Percentiles rank a stretch among this genome's conserved stretches.
Conservation (phyloP, 208 protist genomes). For the Trypanosoma scelopori region DNA sequence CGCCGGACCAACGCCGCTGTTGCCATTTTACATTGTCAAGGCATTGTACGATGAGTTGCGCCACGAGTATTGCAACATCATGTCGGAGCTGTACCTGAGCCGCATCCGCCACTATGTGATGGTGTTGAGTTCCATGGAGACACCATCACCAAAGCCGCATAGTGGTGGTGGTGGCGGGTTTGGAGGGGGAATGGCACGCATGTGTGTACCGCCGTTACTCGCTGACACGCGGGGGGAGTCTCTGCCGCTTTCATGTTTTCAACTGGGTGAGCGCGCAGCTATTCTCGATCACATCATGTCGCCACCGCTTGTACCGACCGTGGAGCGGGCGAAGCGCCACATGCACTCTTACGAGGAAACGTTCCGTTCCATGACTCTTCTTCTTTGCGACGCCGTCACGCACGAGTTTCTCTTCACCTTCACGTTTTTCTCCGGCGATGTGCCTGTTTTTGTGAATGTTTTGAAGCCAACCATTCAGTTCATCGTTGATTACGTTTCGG, state of each 20-base stretch:
- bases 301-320: slow-evolving; percentile 66
- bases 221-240: slow-evolving; percentile 33
- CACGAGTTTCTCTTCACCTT: slow-evolving; percentile 91
- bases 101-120: slow-evolving; percentile 79
- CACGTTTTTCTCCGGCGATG: slow-evolving; percentile 80
- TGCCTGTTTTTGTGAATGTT: slow-evolving; percentile 74
- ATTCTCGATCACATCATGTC: slow-evolving; percentile 55
- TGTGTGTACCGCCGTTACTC: slow-evolving; percentile 57
- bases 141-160: slow-evolving; percentile 25
- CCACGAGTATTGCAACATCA: slow-evolving; percentile 65
- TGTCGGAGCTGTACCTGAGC: slow-evolving; percentile 71
- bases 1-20: slow-evolving; percentile 10
- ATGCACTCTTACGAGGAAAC: slow-evolving; percentile 83
- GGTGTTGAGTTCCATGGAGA: slow-evolving; percentile 74
- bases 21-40: slow-evolving; percentile 67
- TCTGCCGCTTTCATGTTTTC: slow-evolving; percentile 25
- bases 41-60: slow-evolving; percentile 77
- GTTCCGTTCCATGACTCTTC: slow-evolving; percentile 66
- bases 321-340: slow-evolving; percentile 54
- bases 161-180: not conserved
- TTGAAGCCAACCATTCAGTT: slow-evolving; percentile 80
- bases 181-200: slow-evolving; percentile 5
- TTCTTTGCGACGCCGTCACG: slow-evolving; percentile 79
- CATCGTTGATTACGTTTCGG: slow-evolving; percentile 77
- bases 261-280: slow-evolving; percentile 50